These are phyloP conservation scores for Dictyostelium brefeldianum DNA, from an alignment of 78 protist species.

Conservation along the genomic window DNA sequence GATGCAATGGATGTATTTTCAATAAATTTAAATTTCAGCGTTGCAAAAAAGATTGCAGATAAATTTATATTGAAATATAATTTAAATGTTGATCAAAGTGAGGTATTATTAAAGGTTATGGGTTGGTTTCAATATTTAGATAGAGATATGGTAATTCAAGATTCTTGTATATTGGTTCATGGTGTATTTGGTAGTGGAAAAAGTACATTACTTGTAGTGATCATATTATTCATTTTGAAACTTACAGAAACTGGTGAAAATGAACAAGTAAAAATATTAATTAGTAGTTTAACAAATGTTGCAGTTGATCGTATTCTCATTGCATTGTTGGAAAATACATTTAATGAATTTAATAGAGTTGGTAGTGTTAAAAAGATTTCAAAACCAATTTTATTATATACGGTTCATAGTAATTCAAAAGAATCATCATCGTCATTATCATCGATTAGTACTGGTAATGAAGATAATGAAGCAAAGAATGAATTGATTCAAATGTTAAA, in stretches of 20 bases:
- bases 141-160: background rate
- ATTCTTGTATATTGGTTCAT: slow-evolving; percentile 81
- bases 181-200: slow-evolving; percentile 95
- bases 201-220: slow-evolving; percentile 69
- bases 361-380: slow-evolving; percentile 89
- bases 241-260: slow-evolving; percentile 63
- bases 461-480: slow-evolving; percentile 50
- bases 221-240: slow-evolving; percentile 51
- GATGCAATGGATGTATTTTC: slow-evolving; percentile 6
- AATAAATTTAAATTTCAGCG: background rate
- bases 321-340: slow-evolving; percentile 73
- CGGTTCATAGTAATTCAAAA: slow-evolving; percentile 32
- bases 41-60: slow-evolving; percentile 22
- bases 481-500: slow-evolving; percentile 62
- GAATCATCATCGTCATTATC: background rate
- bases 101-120: slow-evolving; percentile 30
- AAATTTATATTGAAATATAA: background rate
- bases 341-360: slow-evolving; percentile 82
- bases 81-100: slow-evolving; percentile 69
- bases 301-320: slow-evolving; percentile 92
- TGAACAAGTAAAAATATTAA: slow-evolving; percentile 49
- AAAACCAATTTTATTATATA: slow-evolving; percentile 63
- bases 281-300: slow-evolving; percentile 87
- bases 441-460: background rate
- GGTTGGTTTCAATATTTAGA: slow-evolving; percentile 41